A percentile compares a stretch with the other conserved stretches of the same genome.
Conservation (phyloP, 805 yeast genomes). For the Candida pseudofarinosa region DNA sequence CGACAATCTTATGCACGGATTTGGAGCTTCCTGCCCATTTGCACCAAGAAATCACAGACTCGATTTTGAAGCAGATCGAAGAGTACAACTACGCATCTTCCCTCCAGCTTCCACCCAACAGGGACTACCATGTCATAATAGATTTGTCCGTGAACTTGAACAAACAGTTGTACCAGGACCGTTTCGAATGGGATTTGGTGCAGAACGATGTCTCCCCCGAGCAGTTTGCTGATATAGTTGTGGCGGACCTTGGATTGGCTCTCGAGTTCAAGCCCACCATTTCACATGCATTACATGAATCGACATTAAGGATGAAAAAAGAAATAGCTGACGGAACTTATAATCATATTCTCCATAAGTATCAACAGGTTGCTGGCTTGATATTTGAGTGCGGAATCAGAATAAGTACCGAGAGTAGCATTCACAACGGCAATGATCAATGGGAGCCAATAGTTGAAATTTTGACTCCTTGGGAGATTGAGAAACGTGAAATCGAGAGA, state of each 20-base stretch:
- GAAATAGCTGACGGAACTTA: constrained; percentile 67
- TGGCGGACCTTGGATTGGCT: constrained; percentile 75
- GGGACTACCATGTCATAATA: constrained; percentile 69
- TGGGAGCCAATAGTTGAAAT: constrained; percentile 90
- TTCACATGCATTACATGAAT: constrained; percentile 81
- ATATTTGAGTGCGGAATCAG: constrained; percentile 42
- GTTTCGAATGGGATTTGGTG: constrained; percentile 87
- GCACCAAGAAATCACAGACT: constrained; percentile 59
- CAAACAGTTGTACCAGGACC: constrained; percentile 81
- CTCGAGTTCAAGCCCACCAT: constrained; percentile 89
- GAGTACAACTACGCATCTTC: constrained; percentile 63
- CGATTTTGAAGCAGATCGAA: constrained; percentile 77
- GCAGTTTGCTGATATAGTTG: constrained; percentile 75
- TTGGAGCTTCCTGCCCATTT: constrained; percentile 70
- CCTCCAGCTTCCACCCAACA: constrained; percentile 55
- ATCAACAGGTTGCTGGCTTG: constrained; percentile 39
- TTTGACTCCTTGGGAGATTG: constrained; percentile 88
- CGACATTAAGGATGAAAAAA: constrained; percentile 67
- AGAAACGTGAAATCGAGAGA: constrained; percentile 90
- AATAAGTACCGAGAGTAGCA: constrained; percentile 56
- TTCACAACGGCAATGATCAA: constrained; percentile 69
- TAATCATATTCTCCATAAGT: constrained; percentile 39
- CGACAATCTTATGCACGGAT: constrained; percentile 74
- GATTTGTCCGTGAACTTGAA: constrained; percentile 80
- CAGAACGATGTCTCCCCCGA: constrained; percentile 66